Base-by-base conservation (phyloP, 129 eudicot species). In the Lactuca saligna region DNA sequence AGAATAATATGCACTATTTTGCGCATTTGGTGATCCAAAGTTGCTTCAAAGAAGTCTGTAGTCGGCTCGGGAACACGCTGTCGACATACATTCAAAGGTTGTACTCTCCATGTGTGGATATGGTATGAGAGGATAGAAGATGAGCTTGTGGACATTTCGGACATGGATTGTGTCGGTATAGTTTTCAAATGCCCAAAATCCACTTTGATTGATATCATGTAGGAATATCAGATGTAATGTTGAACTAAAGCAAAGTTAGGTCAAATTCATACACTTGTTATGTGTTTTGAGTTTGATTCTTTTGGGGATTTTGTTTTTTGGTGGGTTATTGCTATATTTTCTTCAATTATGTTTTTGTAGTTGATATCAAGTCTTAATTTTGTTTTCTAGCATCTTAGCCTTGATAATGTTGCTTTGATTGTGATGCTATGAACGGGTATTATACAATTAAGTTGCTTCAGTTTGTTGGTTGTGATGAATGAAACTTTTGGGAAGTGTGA, bases 11-110 rank as follows among this genome's bases (percentile, higher is more conserved):
- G 55, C 80, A 5, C 35, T 72, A 39, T 74, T 74, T 71, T 73
- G 78, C 38, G 44, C 71, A n/a, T 16, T 78, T 25, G 78, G 78
- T 32, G 86, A 82, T 67, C 80, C 82, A 0, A 82, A 82, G 17
- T n/a, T 82, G 56, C 70, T 78, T 4, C 72, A 82, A 6, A 58
- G 82, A 57, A 72, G 86, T 31, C 80, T 82, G 14, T 83, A 82
- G 29, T 78, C 83, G 10, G 86, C 86, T 6, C 63, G 86, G 4
- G 38, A 34, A 20, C 20, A 20, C 20, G 1, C 20, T 20, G 20
- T 20, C 20, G 20, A 20, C 20, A 20, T 20, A 20, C 20, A 20
- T 20, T 20, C 20, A 20, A 20, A 20, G 20, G 20, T 20, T 20
- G 20, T 20, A 20, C 20, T 20, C 20, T 20, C 20, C 20, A 0